phyloP scores from a whole-genome alignment of 2,329 filamentous ascomycete genomes.

The Fonsecaea multimorphosa region DNA sequence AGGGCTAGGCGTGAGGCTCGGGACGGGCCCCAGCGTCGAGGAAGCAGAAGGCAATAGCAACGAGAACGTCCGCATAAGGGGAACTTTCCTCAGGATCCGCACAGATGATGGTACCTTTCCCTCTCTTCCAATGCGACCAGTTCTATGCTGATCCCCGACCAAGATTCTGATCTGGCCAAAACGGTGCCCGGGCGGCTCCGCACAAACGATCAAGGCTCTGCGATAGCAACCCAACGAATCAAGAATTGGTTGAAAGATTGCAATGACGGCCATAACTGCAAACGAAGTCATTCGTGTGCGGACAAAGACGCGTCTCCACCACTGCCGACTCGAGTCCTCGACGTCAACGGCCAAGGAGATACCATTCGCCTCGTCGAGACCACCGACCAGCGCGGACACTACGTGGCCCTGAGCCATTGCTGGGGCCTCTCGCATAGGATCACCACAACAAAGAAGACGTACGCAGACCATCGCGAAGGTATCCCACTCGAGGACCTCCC shows the following conservation, averaged over 20 bases:
- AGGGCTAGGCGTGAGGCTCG: background rate
- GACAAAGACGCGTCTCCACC: background rate
- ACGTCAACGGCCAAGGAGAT: background rate
- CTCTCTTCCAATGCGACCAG: background rate
- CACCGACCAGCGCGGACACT: background rate
- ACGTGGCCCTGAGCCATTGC: constrained; percentile 3
- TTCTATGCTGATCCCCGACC: background rate
- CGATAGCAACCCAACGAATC: background rate
- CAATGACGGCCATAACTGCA: background rate
- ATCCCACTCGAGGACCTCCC: background rate
- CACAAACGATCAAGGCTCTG: background rate
- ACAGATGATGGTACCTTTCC: background rate
- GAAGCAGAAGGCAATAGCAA: background rate
- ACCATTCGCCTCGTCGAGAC: background rate
- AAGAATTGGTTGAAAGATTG: background rate
- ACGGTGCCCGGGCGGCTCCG: background rate
- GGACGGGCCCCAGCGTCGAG: background rate
- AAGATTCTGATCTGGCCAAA: background rate
- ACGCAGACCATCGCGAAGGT: background rate
- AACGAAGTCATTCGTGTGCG: background rate
- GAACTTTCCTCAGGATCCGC: background rate
- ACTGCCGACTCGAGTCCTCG: background rate
- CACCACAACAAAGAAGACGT: constrained; percentile 1
- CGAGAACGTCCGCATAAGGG: background rate
- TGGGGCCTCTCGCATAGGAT: background rate